These are phyloP conservation scores for Dicorynia guianensis DNA, from an alignment of 306 rosid species.

Conservation along the genomic window DNA sequence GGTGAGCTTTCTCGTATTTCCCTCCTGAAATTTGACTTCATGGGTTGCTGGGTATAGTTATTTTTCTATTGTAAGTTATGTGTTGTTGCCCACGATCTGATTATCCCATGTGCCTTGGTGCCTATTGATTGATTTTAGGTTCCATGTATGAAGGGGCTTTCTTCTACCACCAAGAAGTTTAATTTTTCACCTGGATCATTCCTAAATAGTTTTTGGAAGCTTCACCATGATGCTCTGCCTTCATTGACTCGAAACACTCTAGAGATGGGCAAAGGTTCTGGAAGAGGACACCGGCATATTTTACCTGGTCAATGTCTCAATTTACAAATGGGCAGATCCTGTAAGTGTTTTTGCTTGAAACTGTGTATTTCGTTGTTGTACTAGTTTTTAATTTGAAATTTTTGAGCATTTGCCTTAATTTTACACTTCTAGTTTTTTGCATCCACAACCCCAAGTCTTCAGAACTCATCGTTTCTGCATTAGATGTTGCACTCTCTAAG, in stretches of 20 bases:
- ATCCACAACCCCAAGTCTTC: conserved; percentile 25
- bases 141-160: conserved; percentile 51
- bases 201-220: conserved; percentile 44
- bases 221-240: conserved; percentile 41
- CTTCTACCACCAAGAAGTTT: conserved; percentile 49
- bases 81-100: background rate
- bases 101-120: background rate
- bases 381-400: background rate
- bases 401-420: conserved; percentile 19
- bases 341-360: conserved; percentile 54
- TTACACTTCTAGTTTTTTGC: conserved; percentile 11
- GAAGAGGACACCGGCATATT: conserved; percentile 36
- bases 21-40: background rate
- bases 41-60: conserved; percentile 28
- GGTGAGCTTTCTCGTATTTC: background rate
- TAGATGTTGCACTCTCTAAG: too few relatives aligned
- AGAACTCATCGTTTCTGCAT: conserved; percentile 23
- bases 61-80: background rate
- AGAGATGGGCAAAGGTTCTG: conserved; percentile 41
- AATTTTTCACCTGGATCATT: conserved; percentile 45
- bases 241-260: conserved; percentile 38
- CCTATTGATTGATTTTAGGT: conserved; percentile 35
- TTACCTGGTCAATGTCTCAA: conserved; percentile 39
- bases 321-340: conserved; percentile 47
- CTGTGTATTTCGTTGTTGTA: conserved; percentile 1